Percentiles rank a stretch among this genome's conserved stretches.
Conservation (phyloP, 2,329 filamentous ascomycete species). For the Ilyonectria mors-panacis region DNA sequence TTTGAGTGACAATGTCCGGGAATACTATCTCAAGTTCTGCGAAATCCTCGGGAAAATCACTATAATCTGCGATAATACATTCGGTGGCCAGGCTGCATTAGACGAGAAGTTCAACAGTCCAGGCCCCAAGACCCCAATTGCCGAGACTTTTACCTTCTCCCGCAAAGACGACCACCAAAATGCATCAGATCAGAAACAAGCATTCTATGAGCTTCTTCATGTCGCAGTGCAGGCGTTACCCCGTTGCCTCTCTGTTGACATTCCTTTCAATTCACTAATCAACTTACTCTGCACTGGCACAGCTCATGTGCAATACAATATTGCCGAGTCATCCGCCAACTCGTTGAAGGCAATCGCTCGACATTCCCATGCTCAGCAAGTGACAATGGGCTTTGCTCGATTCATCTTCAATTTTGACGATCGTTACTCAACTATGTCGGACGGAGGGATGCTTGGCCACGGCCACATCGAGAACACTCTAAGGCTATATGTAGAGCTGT, state of each 20-base stretch:
- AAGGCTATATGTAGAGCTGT: conserved; percentile 90
- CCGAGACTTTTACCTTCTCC: conserved; percentile 93
- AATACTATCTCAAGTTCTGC: conserved; percentile 92
- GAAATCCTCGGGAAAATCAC: conserved; percentile 97
- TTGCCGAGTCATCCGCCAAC: conserved; percentile 91
- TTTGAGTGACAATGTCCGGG: conserved; percentile 82
- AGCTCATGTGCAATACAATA: conserved; percentile 92
- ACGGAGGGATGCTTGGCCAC: conserved; percentile 94
- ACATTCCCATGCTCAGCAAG: conserved; percentile 93
- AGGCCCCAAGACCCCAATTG: conserved; percentile 93
- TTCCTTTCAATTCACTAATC: conserved; percentile 93
- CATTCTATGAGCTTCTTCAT: conserved; percentile 95
- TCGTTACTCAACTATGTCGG: conserved; percentile 96
- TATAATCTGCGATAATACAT: conserved; percentile 95
- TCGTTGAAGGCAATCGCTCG: conserved; percentile 96
- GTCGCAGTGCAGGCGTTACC: conserved; percentile 96
- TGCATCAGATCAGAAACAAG: conserved; percentile 87
- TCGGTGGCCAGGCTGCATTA: conserved; percentile 93
- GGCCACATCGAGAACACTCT: conserved; percentile 96
- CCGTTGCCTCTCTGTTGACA: conserved; percentile 90
- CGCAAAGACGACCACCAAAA: conserved; percentile 83
- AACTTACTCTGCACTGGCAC: conserved; percentile 97
- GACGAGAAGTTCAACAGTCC: conserved; percentile 94
- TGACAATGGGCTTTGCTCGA: conserved; percentile 94
- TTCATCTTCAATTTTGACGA: conserved; percentile 99